Percentiles rank a stretch among this genome's conserved stretches.
phyloP scores from a whole-genome alignment of 164 flowering plant genomes.

The Magnolia kwangsiensis region DNA sequence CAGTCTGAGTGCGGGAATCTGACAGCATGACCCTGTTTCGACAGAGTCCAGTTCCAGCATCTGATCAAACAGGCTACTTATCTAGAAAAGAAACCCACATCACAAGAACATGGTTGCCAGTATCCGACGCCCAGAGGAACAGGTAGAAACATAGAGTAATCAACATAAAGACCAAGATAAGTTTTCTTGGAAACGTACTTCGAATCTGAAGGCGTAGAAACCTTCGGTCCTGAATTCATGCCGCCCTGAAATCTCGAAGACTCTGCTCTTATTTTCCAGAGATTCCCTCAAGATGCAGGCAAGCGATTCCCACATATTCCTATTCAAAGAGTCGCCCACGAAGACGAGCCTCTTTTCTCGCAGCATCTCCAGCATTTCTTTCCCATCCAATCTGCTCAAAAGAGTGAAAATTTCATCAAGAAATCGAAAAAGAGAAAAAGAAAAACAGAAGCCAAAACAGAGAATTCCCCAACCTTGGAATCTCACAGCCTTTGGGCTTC shows the following conservation, averaged over 20 bases:
- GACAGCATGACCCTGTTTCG: neutral
- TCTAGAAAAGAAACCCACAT: neutral
- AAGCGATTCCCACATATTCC: constrained; percentile 63
- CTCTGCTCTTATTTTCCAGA: constrained; percentile 28
- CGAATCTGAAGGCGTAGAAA: constrained; percentile 49
- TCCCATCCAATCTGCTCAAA: constrained; percentile 34
- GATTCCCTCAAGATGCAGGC: constrained; percentile 41
- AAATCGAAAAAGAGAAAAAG: neutral
- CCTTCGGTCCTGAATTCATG: constrained; percentile 39
- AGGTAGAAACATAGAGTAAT: neutral
- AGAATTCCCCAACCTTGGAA: constrained; percentile 33
- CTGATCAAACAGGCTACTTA: neutral
- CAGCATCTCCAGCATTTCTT: constrained; percentile 31
- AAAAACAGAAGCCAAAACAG: neutral
- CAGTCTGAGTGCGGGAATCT: neutral
- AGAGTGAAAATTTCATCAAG: constrained; percentile 15
- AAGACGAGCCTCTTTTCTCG: constrained; percentile 45
- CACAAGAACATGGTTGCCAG: neutral
- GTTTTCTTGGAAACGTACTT: constrained; percentile 18
- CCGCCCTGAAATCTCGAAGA: constrained; percentile 42
- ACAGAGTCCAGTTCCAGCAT: neutral
- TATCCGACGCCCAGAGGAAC: neutral
- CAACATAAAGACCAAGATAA: neutral
- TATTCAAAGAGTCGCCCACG: constrained; percentile 53
- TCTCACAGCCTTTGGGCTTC: constrained; percentile 43